Percentiles rank a stretch among this genome's conserved stretches.
Conservation (phyloP, 495 filamentous ascomycete genomes). For the Filosporella fistucella region DNA sequence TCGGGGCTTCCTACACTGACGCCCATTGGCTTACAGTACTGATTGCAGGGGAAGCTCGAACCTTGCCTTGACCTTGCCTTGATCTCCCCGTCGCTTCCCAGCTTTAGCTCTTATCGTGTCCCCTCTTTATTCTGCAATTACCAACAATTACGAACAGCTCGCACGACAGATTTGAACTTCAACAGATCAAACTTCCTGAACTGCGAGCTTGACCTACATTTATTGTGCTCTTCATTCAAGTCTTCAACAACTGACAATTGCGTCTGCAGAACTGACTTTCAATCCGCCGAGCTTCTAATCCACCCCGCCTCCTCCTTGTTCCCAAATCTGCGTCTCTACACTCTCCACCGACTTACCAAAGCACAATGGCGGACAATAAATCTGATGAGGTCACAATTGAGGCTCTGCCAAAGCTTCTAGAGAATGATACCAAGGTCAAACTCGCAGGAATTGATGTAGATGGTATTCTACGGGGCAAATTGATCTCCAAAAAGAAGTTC, state of each 20-base stretch:
- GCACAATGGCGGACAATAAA: constrained; percentile 17
- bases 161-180: too few species aligned
- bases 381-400: constrained; percentile 47
- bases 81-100: too few species aligned
- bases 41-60: constrained; percentile 3
- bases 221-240: too few species aligned
- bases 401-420: constrained; percentile 59
- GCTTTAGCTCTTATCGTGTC: constrained; percentile 8
- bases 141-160: too few species aligned
- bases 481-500: constrained; percentile 96
- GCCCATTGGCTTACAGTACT: not conserved
- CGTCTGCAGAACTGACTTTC: too few species aligned
- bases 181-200: too few species aligned
- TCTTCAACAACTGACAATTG: not conserved
- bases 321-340: too few species aligned
- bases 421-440: constrained; percentile 80
- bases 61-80: too few species aligned
- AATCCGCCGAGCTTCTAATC: too few species aligned
- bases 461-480: constrained; percentile 85
- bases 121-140: not conserved
- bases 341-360: not conserved
- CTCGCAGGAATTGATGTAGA: constrained; percentile 90
- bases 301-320: too few species aligned
- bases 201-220: too few species aligned
- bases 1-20: not conserved